Evolutionary conservation across 306 rosid genomes (phyloP).

Genomic region (Lagenaria siceraria): DNA sequence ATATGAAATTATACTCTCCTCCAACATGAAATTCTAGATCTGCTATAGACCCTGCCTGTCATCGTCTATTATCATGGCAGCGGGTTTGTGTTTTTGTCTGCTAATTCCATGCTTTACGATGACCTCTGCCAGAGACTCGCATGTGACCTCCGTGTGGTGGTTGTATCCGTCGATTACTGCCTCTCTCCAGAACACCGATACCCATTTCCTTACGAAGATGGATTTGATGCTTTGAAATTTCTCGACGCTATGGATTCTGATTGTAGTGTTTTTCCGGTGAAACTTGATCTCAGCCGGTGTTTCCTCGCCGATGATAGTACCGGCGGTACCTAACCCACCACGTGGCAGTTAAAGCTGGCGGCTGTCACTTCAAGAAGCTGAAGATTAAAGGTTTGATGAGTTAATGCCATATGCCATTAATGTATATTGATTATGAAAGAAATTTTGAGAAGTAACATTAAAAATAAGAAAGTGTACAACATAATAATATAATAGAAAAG

Average conservation of each 20-base stretch:
- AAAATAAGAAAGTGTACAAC: too few relatives aligned
- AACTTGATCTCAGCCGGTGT: not conserved
- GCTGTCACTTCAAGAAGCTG: not conserved
- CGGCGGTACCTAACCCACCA: conserved; percentile 23
- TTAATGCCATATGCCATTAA: too few relatives aligned
- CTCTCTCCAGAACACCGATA: conserved; percentile 41
- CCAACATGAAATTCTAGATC: too few relatives aligned
- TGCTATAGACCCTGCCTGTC: conserved; percentile 25
- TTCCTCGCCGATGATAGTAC: conserved; percentile 23
- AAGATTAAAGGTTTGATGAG: too few relatives aligned
- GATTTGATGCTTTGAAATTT: conserved; percentile 31
- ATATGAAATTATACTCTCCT: too few relatives aligned
- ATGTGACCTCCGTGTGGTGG: conserved; percentile 20
- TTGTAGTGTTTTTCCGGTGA: not conserved
- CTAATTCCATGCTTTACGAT: conserved; percentile 28
- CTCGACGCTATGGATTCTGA: not conserved
- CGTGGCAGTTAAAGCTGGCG: not conserved
- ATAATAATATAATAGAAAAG: too few relatives aligned
- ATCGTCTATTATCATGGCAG: conserved; percentile 48
- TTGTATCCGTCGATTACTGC: conserved; percentile 58
- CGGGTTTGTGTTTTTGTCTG: conserved; percentile 38
- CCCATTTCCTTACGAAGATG: conserved; percentile 60
- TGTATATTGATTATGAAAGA: too few relatives aligned
- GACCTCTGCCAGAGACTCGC: conserved; percentile 35
- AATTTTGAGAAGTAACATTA: too few relatives aligned